Evolutionary conservation across 2,329 filamentous ascomycete species (phyloP).

Genomic region (Canariomyces notabilis): DNA sequence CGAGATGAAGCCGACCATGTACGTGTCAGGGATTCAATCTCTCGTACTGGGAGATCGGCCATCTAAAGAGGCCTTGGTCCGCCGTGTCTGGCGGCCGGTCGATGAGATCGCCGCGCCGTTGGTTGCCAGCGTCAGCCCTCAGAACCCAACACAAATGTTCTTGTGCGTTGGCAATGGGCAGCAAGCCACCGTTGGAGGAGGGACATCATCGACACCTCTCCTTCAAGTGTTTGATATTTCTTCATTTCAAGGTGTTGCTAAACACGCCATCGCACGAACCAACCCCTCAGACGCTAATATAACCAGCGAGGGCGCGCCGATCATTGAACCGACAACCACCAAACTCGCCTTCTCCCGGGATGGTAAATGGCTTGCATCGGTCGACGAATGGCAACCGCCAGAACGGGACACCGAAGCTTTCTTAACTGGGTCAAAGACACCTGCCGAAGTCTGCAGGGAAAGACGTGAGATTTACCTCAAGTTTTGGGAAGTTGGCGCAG

Average conservation of each 20-base stretch:
- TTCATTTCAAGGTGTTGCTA: slow-evolving; percentile 69
- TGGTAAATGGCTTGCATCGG: slow-evolving; percentile 83
- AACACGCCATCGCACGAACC: slow-evolving; percentile 83
- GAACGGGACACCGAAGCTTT: slow-evolving; percentile 60
- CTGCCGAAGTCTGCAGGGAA: slow-evolving; percentile 43
- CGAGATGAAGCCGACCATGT: slow-evolving; percentile 78
- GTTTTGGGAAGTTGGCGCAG: slow-evolving; percentile 71
- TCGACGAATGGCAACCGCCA: slow-evolving; percentile 85
- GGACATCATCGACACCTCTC: slow-evolving; percentile 47
- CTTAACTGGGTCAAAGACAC: slow-evolving; percentile 34
- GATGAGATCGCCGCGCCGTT: slow-evolving; percentile 45
- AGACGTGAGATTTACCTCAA: slow-evolving; percentile 76
- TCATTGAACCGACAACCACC: slow-evolving; percentile 73
- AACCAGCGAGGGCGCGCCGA: slow-evolving; percentile 62
- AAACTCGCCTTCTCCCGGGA: slow-evolving; percentile 72
- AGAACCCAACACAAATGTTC: slow-evolving; percentile 58
- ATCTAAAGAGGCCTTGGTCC: slow-evolving; percentile 49
- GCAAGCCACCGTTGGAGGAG: slow-evolving; percentile 49
- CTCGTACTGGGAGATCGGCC: slow-evolving; percentile 46
- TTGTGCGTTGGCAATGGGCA: slow-evolving; percentile 62
- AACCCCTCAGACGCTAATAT: slow-evolving; percentile 78
- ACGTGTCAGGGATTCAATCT: slow-evolving; percentile 76
- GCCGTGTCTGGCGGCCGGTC: slow-evolving; percentile 44
- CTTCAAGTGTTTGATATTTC: slow-evolving; percentile 86
- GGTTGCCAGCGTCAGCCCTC: slow-evolving; percentile 59